A percentile compares a stretch with the other conserved stretches of the same genome.
phyloP scores from a whole-genome alignment of 768 basidiomycete genomes.

The Psilocybe azurescens region DNA sequence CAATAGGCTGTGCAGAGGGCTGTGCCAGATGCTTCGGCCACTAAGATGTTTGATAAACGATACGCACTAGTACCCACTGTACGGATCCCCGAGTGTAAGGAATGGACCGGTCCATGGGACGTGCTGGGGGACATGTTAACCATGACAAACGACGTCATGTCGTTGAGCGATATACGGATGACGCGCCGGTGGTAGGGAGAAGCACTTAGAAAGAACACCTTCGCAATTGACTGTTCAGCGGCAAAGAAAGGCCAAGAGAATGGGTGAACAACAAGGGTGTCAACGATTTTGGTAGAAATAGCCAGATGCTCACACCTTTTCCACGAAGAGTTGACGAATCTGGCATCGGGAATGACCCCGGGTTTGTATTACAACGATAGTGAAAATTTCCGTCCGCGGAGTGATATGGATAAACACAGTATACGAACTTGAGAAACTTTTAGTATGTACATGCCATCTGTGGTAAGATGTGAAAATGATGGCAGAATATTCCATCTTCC shows the following conservation, averaged over 20 bases:
- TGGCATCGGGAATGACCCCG: background rate
- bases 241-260: constrained; percentile 18
- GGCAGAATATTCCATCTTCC: constrained; percentile 1
- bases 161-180: constrained; percentile 4
- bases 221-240: constrained; percentile 12
- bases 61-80: background rate
- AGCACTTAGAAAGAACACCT: background rate
- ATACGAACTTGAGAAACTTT: background rate
- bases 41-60: background rate
- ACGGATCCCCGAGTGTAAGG: background rate
- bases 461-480: constrained; percentile 4
- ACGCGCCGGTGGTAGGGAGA: constrained; percentile 1
- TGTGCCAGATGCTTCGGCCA: background rate
- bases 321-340: background rate
- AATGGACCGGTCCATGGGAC: constrained; percentile 18
- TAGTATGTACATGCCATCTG: background rate
- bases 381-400: constrained; percentile 3
- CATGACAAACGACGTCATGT: constrained; percentile 9
- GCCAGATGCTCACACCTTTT: background rate
- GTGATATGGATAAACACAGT: constrained; percentile 4
- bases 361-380: background rate
- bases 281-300: background rate
- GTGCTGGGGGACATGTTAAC: background rate
- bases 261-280: constrained; percentile 1
- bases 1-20: constrained; percentile 3